These are phyloP conservation scores for Mycena rosella DNA, from an alignment of 768 basidiomycete species.

Conservation along the genomic window DNA sequence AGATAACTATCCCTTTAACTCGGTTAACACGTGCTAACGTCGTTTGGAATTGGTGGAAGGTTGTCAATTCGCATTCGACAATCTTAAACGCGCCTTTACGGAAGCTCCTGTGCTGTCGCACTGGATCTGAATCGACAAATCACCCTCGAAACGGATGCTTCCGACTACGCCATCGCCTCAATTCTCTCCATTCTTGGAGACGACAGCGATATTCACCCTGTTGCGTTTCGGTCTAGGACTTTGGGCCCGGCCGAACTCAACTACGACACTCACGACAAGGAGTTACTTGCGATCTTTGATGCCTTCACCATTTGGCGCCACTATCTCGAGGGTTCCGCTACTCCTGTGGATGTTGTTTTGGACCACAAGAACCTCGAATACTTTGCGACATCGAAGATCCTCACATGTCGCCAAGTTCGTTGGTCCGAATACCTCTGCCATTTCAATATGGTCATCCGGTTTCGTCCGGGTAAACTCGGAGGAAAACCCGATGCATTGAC, in stretches of 20 bases:
- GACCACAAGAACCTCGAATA: too few species aligned
- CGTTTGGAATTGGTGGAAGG: neutral
- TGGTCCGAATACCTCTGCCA: too few species aligned
- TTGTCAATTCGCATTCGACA: neutral
- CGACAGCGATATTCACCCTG: constrained; percentile 25
- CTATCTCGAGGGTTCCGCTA: constrained; percentile 41
- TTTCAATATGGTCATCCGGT: too few species aligned
- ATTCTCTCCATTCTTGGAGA: constrained; percentile 19
- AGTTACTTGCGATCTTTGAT: constrained; percentile 56
- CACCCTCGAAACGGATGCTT: constrained; percentile 28
- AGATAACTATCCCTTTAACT: constrained; percentile 24
- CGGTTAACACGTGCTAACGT: neutral
- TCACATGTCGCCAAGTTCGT: too few species aligned
- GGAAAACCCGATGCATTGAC: too few species aligned
- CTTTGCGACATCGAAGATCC: too few species aligned
- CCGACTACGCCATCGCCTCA: constrained; percentile 23
- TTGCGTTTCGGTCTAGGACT: constrained; percentile 24
- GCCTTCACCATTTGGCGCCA: constrained; percentile 45
- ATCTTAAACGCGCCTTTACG: too few species aligned
- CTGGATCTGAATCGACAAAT: constrained; percentile 13
- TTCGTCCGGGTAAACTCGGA: too few species aligned
- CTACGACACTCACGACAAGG: constrained; percentile 59
- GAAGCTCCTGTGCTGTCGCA: neutral
- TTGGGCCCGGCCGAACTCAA: constrained; percentile 48
- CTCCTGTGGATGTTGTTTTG: too few species aligned